Percentiles rank a stretch among this genome's conserved stretches.
These are phyloP conservation scores for Rhodotorula sp. DNA, from an alignment of 1,284 basidiomycete species.

Conservation along the genomic window DNA sequence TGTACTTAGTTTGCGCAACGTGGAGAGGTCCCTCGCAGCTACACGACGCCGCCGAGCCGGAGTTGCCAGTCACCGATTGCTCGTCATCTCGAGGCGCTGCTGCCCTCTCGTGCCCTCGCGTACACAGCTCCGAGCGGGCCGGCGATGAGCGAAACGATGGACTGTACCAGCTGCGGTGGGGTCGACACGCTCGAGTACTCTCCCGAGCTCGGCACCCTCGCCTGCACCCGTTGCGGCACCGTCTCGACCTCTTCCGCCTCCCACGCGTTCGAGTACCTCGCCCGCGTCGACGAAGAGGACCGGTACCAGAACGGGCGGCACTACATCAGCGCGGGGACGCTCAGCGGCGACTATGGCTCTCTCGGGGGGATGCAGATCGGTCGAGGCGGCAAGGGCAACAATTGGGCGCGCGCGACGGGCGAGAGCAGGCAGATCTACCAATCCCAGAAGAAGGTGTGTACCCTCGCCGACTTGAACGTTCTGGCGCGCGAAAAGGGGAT, in stretches of 20 bases:
- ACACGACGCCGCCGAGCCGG: no score
- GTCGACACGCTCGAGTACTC: slow-evolving; percentile 15
- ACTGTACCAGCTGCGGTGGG: slow-evolving; percentile 13
- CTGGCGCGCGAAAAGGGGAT: not conserved
- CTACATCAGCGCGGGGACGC: not conserved
- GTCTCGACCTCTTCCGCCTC: slow-evolving; percentile 16
- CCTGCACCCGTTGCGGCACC: slow-evolving; percentile 30
- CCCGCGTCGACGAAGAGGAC: slow-evolving; percentile 31
- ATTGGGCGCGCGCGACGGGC: slow-evolving; percentile 11
- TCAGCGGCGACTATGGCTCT: slow-evolving; percentile 1
- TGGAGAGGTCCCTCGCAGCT: no score
- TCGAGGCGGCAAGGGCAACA: slow-evolving; percentile 9
- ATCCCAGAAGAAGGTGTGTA: slow-evolving; percentile 20
- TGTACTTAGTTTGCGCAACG: no score
- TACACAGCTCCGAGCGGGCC: no score
- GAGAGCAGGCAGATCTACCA: slow-evolving; percentile 17
- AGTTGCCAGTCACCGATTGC: not conserved
- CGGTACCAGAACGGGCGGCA: slow-evolving; percentile 15
- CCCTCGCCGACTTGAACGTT: not conserved
- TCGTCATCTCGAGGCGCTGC: not conserved
- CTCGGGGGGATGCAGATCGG: slow-evolving; percentile 2
- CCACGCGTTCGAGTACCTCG: slow-evolving; percentile 22
- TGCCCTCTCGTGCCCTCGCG: no score
- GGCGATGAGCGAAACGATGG: not conserved
- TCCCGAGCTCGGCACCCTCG: slow-evolving; percentile 16